A percentile compares a stretch with the other conserved stretches of the same genome.
Evolutionary conservation across 331 rosid species (phyloP).

Genomic region (Pyrus hybrid): DNA sequence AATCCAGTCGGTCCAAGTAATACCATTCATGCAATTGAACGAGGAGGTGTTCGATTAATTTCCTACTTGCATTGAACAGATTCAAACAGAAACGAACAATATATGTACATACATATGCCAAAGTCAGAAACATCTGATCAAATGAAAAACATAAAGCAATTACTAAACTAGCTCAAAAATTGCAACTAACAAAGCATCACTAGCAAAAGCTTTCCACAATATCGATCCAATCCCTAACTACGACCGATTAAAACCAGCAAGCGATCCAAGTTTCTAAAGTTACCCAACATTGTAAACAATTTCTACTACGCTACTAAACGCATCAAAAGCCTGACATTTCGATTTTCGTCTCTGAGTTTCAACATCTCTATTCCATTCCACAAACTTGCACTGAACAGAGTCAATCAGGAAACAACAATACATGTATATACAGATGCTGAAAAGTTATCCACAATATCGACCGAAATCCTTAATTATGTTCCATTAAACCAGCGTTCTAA

Average conservation of each 20-base stretch:
- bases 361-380: neutral
- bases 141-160: neutral
- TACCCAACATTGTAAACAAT: neutral
- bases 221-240: neutral
- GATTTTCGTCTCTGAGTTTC: neutral
- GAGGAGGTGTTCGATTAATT: neutral
- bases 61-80: neutral
- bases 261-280: neutral
- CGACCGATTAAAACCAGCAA: neutral
- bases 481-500: neutral
- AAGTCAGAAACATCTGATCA: neutral
- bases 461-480: neutral
- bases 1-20: neutral
- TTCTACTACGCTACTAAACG: neutral
- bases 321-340: neutral
- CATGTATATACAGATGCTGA: neutral
- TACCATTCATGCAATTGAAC: neutral
- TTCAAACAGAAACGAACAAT: neutral
- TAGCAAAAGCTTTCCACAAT: neutral
- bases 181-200: neutral
- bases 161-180: neutral
- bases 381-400: neutral
- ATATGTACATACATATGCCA: neutral
- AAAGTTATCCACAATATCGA: neutral
- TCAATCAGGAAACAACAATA: neutral